A percentile compares a stretch with the other conserved stretches of the same genome.
phyloP scores from a whole-genome alignment of 2,329 filamentous ascomycete genomes.

The Dactylella cylindrospora region DNA sequence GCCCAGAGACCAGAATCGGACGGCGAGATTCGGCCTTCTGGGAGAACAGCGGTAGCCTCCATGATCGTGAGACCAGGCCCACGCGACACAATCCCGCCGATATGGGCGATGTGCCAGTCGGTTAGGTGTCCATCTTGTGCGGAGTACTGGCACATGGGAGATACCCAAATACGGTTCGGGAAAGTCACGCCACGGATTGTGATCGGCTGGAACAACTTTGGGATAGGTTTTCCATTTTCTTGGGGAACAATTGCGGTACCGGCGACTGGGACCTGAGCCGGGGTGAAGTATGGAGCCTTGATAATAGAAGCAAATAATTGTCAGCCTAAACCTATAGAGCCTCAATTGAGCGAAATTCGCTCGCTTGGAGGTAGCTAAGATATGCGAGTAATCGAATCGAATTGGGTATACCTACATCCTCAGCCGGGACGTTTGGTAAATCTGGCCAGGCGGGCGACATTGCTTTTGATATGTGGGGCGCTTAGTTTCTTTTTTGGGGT shows the following conservation, averaged over 20 bases:
- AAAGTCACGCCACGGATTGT: conserved; percentile 58
- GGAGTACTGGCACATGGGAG: conserved; percentile 68
- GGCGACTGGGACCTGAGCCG: conserved; percentile 55
- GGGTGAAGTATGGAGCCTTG: conserved; percentile 57
- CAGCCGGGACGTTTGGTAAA: conserved; percentile 15
- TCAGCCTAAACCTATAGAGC: too few relatives aligned
- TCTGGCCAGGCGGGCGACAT: conserved; percentile 10
- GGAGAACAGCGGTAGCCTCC: conserved; percentile 74
- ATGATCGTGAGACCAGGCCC: conserved; percentile 73
- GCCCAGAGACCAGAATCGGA: conserved; percentile 79
- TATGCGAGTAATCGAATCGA: background rate
- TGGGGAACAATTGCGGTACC: conserved; percentile 56
- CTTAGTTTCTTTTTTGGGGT: too few relatives aligned
- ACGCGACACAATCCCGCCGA: conserved; percentile 74
- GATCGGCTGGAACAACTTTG: conserved; percentile 56
- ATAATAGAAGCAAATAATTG: too few relatives aligned
- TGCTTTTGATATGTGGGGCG: background rate
- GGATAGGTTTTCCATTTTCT: conserved; percentile 57
- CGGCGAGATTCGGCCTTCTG: conserved; percentile 80
- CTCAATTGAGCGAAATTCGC: too few relatives aligned
- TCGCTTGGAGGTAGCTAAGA: conserved; percentile 9
- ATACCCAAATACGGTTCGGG: conserved; percentile 67
- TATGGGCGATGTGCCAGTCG: conserved; percentile 78
- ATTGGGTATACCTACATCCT: conserved; percentile 24
- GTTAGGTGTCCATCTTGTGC: conserved; percentile 71